These are phyloP conservation scores for Cyberlindnera americana DNA, from an alignment of 805 yeast species.

Conservation along the genomic window DNA sequence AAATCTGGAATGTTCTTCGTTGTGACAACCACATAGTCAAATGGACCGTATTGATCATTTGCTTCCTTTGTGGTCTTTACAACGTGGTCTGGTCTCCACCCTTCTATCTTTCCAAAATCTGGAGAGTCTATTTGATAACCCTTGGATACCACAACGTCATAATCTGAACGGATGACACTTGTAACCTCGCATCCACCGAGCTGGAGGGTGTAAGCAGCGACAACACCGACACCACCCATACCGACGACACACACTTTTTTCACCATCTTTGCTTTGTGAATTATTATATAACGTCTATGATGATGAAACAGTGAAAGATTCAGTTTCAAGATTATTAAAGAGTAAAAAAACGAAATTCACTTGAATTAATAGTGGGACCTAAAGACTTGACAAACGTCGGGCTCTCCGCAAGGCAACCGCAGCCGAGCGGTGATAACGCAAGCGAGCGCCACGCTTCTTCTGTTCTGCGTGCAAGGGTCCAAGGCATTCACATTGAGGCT, in stretches of 20 bases:
- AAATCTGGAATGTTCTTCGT: conserved; percentile 69
- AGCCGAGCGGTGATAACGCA: no score
- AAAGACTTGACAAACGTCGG: no score
- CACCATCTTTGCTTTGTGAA: neutral
- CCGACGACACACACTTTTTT: conserved; percentile 56
- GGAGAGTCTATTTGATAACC: conserved; percentile 58
- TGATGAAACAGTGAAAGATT: no score
- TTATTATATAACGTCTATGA: no score
- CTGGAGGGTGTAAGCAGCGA: conserved; percentile 58
- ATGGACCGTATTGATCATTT: conserved; percentile 29
- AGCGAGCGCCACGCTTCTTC: no score
- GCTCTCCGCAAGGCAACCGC: no score
- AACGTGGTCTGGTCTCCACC: conserved; percentile 47
- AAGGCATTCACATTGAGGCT: no score
- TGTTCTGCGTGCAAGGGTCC: no score
- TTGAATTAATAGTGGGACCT: no score
- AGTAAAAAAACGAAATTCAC: neutral
- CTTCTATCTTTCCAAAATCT: conserved; percentile 50
- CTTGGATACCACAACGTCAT: conserved; percentile 39
- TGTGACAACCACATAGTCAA: conserved; percentile 56
- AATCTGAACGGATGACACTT: conserved; percentile 58
- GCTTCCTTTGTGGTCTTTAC: conserved; percentile 34
- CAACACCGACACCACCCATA: conserved; percentile 78
- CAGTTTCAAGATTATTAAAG: no score
- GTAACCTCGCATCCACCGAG: conserved; percentile 29